A percentile compares a stretch with the other conserved stretches of the same genome.
These are phyloP conservation scores for Komagataella phaffii DNA, from an alignment of 805 yeast genomes.

Conservation along the genomic window DNA sequence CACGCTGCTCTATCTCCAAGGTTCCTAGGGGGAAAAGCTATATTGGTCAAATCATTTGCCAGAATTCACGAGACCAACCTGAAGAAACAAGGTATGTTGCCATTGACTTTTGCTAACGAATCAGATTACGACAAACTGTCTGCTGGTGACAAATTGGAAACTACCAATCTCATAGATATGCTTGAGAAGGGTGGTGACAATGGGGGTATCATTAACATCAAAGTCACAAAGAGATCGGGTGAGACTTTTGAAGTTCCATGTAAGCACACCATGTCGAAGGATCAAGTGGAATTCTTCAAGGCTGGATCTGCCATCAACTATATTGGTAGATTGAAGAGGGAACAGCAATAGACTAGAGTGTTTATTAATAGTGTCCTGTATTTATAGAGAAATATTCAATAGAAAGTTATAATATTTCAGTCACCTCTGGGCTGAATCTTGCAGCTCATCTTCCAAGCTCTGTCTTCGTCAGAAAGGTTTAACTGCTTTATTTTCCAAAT, in stretches of 20 bases:
- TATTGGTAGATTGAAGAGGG: constrained; percentile 30
- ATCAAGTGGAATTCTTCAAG: constrained; percentile 90
- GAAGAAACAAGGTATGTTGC: constrained; percentile 96
- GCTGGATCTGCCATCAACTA: constrained; percentile 95
- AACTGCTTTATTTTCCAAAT: constrained; percentile 57
- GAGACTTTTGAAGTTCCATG: constrained; percentile 54
- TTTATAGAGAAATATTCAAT: neutral
- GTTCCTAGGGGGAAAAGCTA: constrained; percentile 82
- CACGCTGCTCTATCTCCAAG: constrained; percentile 96
- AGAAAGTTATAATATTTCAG: constrained; percentile 1
- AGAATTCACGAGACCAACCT: constrained; percentile 97
- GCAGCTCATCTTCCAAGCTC: constrained; percentile 66
- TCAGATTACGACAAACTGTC: constrained; percentile 72
- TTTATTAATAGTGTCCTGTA: neutral
- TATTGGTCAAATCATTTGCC: constrained; percentile 90
- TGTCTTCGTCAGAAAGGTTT: constrained; percentile 45
- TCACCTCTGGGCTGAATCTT: constrained; percentile 38
- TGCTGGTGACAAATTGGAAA: constrained; percentile 68
- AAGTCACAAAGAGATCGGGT: constrained; percentile 67
- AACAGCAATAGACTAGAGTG: neutral
- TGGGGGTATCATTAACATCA: constrained; percentile 66
- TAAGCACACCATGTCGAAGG: constrained; percentile 94
- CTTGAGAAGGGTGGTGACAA: constrained; percentile 73
- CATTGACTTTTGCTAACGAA: constrained; percentile 84
- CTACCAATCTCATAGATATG: constrained; percentile 64